Evolutionary conservation across 2,329 filamentous ascomycete genomes (phyloP), one percentile per base, ranked within the genome.

Genomic region (Trichoderma oligosporum): DNA sequence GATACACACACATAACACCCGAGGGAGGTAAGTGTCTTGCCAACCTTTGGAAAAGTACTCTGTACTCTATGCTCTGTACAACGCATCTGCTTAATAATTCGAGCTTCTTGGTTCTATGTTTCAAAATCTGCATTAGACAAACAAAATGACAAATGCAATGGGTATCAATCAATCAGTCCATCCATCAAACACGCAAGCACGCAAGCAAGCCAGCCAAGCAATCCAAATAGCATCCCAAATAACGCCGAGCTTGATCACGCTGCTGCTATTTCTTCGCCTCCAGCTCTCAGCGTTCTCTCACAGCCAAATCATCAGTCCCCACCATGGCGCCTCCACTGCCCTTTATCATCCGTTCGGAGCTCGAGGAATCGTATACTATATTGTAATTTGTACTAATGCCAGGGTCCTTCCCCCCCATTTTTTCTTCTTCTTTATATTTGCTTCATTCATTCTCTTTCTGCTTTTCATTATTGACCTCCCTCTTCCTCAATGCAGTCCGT

Each of bases 401-500:
- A 14, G 51, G 31, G 29, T 35, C n/a, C 16, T 20, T 41, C 51
- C 51, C 6, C 27, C n/a, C n/a, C n/a, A n/a, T n/a, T n/a, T n/a
- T n/a, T n/a, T n/a, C n/a, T n/a, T n/a, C n/a, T n/a, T n/a, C n/a
- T n/a, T n/a, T n/a, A n/a, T n/a, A n/a, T 41, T 55, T 27, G 7
- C 3, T 44, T 44, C 41, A 22, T 29, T 45, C 18, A 16, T 16
- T 18, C 49, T 9, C 38, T 18, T 16, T 39, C 24, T 55, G 62
- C 35, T 6, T 63, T 20, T 66, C 63, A 52, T 64, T 64, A 39
- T 66, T 62, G 33, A 70, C 71, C 55, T 36, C 70, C 70, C 56
- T 74, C 72, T 61, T 74, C 72, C 39, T 74, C 71, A 51, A 74
- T 74, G 25, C 70, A 65, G 38, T 68, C 67, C 11, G 68, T 67